Conservation (phyloP, 345 rosid genomes). For the Sonneratia alba region DNA sequence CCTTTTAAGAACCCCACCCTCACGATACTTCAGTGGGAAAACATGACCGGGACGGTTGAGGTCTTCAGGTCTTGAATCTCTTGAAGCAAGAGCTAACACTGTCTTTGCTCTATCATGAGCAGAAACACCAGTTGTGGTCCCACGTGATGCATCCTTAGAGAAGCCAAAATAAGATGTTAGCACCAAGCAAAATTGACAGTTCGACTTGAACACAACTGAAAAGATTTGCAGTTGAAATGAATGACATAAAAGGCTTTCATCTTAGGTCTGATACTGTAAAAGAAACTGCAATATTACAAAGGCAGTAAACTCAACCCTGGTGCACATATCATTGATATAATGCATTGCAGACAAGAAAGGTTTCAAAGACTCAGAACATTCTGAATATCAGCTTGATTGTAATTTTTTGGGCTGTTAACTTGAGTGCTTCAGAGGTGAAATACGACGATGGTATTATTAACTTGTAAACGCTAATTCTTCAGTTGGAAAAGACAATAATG, state of each 20-base stretch:
- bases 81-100: constrained; percentile 54
- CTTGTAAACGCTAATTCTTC: background rate
- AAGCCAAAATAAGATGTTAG: background rate
- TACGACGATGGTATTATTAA: background rate
- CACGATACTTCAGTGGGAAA: constrained; percentile 74
- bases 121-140: constrained; percentile 87
- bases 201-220: background rate
- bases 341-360: background rate
- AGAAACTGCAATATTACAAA: background rate
- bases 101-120: constrained; percentile 82
- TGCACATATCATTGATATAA: background rate
- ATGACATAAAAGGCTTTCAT: background rate
- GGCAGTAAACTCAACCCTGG: background rate
- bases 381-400: background rate
- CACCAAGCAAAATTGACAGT: background rate
- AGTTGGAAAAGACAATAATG: background rate
- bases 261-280: background rate
- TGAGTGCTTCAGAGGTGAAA: background rate
- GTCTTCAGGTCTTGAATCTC: constrained; percentile 66
- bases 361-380: background rate
- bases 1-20: constrained; percentile 88
- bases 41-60: constrained; percentile 89
- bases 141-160: constrained; percentile 61
- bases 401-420: background rate
- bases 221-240: background rate